Base-by-base conservation (phyloP, 768 basidiomycete genomes). In the Mrakia blollopis region DNA sequence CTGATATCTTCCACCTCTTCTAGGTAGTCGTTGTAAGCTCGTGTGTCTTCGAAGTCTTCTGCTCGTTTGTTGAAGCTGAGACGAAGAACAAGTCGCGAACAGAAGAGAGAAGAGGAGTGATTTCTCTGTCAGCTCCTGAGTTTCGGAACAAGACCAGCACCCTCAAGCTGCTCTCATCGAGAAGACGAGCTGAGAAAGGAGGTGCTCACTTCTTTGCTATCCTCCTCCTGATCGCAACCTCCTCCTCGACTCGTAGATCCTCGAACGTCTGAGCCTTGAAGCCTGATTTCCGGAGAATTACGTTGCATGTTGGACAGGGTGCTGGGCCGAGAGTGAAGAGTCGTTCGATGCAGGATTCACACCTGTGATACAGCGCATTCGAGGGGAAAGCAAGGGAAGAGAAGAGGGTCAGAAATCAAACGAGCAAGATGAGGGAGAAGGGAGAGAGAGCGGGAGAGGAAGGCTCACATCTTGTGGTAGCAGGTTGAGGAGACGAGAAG, bases 281-380 rank as follows among this genome's bases (percentile, higher is more conserved):
- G n/a, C 93, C 92, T 35, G 94, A 87, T 82, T 98, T 98, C 28
- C 97, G 86, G 71, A 98, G 87, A 25, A 91, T 88, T 81, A 90
- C 92, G 73, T 88, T 89, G 83, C 97, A 99, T 75, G 94, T 90
- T 25, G 97, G 97, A 86, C 97, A 98, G 4, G 93, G 93, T 3
- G 94, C 94, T 2, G 97, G 95, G 2, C 96, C 95, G 6, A 98
- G 88, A 0, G 94, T 96, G 84, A 96, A 99, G 57, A 98, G 84
- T 11, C 95, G 89, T 84, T 98, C 97, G 81, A 99, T 97, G 83
- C 97, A 99, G 0, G 93, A 93, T 86, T 98, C 96, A 85, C 97
- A 98, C 93, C 94, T 96, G 78, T 61, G 28, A 44, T 52, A 44
- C n/a, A n/a, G n/a, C n/a, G n/a, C n/a, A n/a, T n/a, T n/a, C n/a